Evolutionary conservation across 78 protist genomes (phyloP), one percentile per base, ranked within the genome.

Genomic region (Pigoraptor vietnamica): DNA sequence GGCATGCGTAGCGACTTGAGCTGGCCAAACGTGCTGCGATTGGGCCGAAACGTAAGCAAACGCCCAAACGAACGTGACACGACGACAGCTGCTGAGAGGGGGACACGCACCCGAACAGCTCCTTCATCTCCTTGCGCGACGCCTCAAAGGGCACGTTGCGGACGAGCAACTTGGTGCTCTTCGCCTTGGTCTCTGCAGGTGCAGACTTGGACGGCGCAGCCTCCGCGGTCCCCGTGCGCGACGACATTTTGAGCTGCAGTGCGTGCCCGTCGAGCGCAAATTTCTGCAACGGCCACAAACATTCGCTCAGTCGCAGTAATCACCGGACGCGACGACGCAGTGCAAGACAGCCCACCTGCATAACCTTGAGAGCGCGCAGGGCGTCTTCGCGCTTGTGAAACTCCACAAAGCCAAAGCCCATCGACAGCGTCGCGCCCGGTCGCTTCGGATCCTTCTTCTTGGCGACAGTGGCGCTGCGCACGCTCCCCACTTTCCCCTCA

Each of bases 121-220:
- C 93, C 23, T 91, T 33, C 82, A 99, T n/a, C 81, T 99, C 99
- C 91, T 94, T 91, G 40, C 86, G 10, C 24, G 96, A 94, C 33
- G 99, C 99, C 90, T 99, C 99, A 90, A 99, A 99, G 37, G 99
- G 97, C 36, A 99, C 92, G 95, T 99, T 99, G 91, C 96, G 94
- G 86, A 99, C 94, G 2, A 93, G 24, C 48, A 98, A 91, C 93
- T 97, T 96, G 84, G 91, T 92, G 19, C 95, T 88, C 34, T 55
- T 39, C 32, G 34, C 48, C 37, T 83, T 1, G 23, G 24, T 33
- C 29, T 14, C 84, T 21, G 21, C n/a, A 25, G 84, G 32, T 79
- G 84, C 35, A 21, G n/a, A 21, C 39, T 32, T 32, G 23, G 40
- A 2, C 25, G 25, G n/a, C 29, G 39, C 35, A 24, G 29, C 40